phyloP scores from a whole-genome alignment of 2,329 filamentous ascomycete genomes.

The Diaporthe citri region DNA sequence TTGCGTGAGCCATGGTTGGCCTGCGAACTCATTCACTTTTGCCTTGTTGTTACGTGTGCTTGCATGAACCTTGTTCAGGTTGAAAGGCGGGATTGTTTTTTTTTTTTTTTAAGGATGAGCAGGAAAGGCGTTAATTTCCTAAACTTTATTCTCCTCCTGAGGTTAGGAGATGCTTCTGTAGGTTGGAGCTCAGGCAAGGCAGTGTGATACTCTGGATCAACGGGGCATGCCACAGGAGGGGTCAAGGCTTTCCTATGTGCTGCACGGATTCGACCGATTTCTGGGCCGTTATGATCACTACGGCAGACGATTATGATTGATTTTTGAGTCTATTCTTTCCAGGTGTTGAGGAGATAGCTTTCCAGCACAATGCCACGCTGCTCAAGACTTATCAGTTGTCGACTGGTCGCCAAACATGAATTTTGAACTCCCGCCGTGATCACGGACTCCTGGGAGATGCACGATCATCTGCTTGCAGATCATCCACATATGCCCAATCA shows the following conservation, averaged over 20 bases:
- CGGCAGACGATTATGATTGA: conserved; percentile 6
- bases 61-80: neutral
- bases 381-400: neutral
- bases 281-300: neutral
- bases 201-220: neutral
- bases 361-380: conserved; percentile 6
- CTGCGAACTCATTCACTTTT: neutral
- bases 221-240: neutral
- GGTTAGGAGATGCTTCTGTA: neutral
- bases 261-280: neutral
- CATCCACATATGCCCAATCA: neutral
- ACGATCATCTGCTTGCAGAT: neutral
- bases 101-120: neutral
- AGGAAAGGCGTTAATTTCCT: neutral
- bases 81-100: neutral
- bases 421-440: neutral
- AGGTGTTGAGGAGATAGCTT: conserved; percentile 15
- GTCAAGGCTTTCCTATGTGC: neutral
- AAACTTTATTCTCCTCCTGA: neutral
- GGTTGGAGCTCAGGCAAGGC: neutral
- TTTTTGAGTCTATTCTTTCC: conserved; percentile 9
- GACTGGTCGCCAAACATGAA: too few species aligned
- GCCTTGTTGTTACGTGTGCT: neutral
- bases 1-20: conserved; percentile 42
- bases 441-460: neutral